phyloP scores from a whole-genome alignment of 768 basidiomycete species.

The Collybiopsis luxurians region DNA sequence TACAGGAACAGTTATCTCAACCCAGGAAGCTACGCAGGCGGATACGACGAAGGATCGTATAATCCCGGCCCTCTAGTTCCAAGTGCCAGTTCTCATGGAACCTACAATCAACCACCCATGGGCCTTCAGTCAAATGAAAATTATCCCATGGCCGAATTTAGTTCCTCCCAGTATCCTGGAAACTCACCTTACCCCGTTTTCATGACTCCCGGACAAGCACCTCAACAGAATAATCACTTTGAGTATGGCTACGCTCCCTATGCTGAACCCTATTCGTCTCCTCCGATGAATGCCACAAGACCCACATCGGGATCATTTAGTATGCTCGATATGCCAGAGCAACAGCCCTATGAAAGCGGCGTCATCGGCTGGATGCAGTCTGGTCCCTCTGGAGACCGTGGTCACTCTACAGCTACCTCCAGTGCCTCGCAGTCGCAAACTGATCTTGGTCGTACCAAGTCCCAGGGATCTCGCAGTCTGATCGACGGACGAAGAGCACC shows the following conservation, averaged over 20 bases:
- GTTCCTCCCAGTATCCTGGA: neutral
- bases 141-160: conserved; percentile 3
- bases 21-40: neutral
- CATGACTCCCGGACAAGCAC: neutral
- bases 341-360: neutral
- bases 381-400: neutral
- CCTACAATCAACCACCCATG: neutral
- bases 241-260: neutral
- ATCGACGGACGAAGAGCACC: conserved; percentile 3
- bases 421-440: neutral
- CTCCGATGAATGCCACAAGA: neutral
- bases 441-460: neutral
- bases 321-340: neutral
- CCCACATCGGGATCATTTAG: neutral
- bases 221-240: neutral
- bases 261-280: neutral
- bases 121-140: neutral
- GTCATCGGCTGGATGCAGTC: neutral
- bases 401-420: neutral
- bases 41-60: conserved; percentile 2
- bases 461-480: conserved; percentile 5
- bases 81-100: conserved; percentile 4
- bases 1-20: neutral
- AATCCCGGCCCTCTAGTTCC: neutral
- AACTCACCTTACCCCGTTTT: neutral